Conservation (phyloP, 164 flowering plant genomes). For the Echeveria elegans region DNA sequence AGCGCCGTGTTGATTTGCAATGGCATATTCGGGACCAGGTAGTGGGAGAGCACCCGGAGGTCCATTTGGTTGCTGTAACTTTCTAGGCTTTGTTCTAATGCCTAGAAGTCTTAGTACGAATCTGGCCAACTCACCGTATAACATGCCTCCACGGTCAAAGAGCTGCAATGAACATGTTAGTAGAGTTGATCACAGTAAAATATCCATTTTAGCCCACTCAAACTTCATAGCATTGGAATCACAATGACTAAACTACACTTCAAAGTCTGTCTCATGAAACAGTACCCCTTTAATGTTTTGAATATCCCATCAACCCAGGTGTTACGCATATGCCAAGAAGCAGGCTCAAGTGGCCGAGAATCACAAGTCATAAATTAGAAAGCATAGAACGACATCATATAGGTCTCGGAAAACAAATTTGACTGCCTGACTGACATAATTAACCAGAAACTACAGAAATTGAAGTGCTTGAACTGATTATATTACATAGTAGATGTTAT, state of each 20-base stretch:
- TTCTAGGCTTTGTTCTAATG: slow-evolving; percentile 53
- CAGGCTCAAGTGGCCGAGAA: too few species aligned
- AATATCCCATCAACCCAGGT: too few species aligned
- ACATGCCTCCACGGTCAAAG: slow-evolving; percentile 72
- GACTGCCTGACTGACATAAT: not conserved
- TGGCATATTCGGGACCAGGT: slow-evolving; percentile 33
- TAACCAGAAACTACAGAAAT: too few species aligned
- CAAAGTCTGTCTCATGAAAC: too few species aligned
- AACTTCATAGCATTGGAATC: not conserved
- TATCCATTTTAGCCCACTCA: too few species aligned
- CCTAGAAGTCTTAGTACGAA: slow-evolving; percentile 80
- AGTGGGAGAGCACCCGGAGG: slow-evolving; percentile 31
- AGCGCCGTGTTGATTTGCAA: slow-evolving; percentile 28
- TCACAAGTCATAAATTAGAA: slow-evolving; percentile 5
- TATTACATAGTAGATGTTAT: not conserved
- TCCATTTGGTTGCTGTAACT: slow-evolving; percentile 32
- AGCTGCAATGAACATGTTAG: slow-evolving; percentile 37
- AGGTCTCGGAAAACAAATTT: not conserved
- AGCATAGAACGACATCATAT: slow-evolving; percentile 39
- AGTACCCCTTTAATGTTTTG: not conserved
- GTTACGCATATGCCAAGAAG: too few species aligned
- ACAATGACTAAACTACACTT: not conserved
- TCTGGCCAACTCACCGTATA: slow-evolving; percentile 90
- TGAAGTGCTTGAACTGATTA: not conserved
- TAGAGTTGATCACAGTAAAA: not conserved